Evolutionary conservation across 495 filamentous ascomycete species (phyloP), one percentile per base, ranked within the genome.

Genomic region (Penicillium daleae): DNA sequence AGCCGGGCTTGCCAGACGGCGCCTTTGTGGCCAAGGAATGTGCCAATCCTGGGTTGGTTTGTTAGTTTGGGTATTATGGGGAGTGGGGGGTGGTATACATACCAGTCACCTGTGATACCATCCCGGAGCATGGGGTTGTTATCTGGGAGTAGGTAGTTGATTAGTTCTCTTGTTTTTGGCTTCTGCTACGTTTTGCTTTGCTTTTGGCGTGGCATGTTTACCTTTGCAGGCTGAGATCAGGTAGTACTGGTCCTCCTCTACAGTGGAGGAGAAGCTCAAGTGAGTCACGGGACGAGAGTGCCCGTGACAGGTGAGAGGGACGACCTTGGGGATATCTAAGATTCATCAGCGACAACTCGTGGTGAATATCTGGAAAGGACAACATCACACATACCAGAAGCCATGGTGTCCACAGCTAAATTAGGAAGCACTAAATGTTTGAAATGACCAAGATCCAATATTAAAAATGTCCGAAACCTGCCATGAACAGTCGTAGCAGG

Each of bases 221-320:
- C 93, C 92, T 85, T 99, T 99, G 84, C 96, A 98, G 57, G 94
- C 92, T n/a, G 94, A 97, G 57, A 98, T 93, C 65, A 98, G 77
- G 72, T 96, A 97, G 76, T 96, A 98, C 63, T 90, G 86, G 53
- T 93, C 90, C 52, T 94, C 89, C 69, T 93, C 88, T n/a, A 89
- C 79, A 50, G 96, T 85, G 13, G 90, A 86, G 21, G 96, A 98
- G 77, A 98, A 99, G 74, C 87, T 92, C 65, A 99, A 81, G 77
- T 99, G 95, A 15, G 94, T 93, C 65, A 99, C 93, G 2, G 95
- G 95, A 58, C 95, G 89, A 29, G 93, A 97, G 76, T 99, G 95
- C 56, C 95, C 95, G 76, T 98, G 96, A 78, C 95, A 99, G 54
- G 95, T 99, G 66, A 98, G 76, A 54, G 95, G 95, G 42, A 98